Conservation (phyloP, 192 early-diverging fungal genomes). For the Backusella mclennaniae region DNA sequence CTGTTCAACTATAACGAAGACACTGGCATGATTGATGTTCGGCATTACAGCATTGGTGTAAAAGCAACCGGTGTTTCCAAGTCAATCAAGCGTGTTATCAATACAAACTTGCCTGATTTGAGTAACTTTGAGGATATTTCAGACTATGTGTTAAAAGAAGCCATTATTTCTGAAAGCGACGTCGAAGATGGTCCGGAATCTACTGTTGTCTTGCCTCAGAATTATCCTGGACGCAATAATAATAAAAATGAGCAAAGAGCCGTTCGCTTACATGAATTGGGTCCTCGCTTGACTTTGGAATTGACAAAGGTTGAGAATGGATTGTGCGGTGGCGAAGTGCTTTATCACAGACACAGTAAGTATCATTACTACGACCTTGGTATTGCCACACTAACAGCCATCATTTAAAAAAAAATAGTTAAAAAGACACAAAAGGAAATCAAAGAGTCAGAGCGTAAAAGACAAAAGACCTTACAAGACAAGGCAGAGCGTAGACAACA, state of each 20-base stretch:
- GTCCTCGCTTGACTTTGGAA: conserved; percentile 84
- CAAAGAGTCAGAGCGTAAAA: conserved; percentile 56
- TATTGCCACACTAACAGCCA: not conserved
- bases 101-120: conserved; percentile 75
- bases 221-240: conserved; percentile 77
- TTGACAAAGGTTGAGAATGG: conserved; percentile 90
- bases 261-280: conserved; percentile 83
- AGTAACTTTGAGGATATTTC: conserved; percentile 83
- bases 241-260: conserved; percentile 78
- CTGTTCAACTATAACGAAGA: conserved; percentile 88
- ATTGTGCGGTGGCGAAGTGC: conserved; percentile 88
- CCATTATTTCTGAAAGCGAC: conserved; percentile 85
- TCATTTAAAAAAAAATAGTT: conserved; percentile 38
- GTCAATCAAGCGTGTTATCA: conserved; percentile 84
- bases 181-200: conserved; percentile 88
- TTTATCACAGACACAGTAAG: conserved; percentile 83
- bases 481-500: conserved; percentile 70
- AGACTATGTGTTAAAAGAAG: conserved; percentile 86
- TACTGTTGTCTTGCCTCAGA: conserved; percentile 81
- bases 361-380: not conserved
- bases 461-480: conserved; percentile 59
- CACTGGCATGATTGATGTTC: conserved; percentile 82
- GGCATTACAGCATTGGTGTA: conserved; percentile 91
- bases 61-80: conserved; percentile 89
- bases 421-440: conserved; percentile 74